These are phyloP conservation scores for Polygonum maritimum DNA, from an alignment of 148 eudicot genomes.

Conservation along the genomic window DNA sequence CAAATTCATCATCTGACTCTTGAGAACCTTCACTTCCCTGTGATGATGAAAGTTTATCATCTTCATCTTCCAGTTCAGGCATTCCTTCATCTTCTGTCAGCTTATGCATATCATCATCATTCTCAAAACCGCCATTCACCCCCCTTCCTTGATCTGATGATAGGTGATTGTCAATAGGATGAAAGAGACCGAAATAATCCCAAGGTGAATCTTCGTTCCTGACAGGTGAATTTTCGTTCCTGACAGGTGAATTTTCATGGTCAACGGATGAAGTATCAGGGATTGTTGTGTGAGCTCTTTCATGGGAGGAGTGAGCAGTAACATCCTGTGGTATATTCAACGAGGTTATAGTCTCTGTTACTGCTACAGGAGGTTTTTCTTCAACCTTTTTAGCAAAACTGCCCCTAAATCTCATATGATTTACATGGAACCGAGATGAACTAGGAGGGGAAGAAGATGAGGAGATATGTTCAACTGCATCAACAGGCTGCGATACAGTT, in stretches of 20 bases:
- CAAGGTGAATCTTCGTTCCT: slow-evolving; percentile 46
- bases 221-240: slow-evolving; percentile 1
- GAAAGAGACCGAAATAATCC: slow-evolving; percentile 86
- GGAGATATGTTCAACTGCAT: slow-evolving; percentile 29
- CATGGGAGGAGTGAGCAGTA: slow-evolving; percentile 40
- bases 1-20: slow-evolving; percentile 82
- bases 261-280: slow-evolving; percentile 24
- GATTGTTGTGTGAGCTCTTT: slow-evolving; percentile 31
- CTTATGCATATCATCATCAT: slow-evolving; percentile 20
- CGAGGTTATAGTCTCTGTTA: slow-evolving; percentile 44
- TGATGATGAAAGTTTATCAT: slow-evolving; percentile 31
- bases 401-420: slow-evolving; percentile 69
- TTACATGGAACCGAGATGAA: slow-evolving; percentile 38
- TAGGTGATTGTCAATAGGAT: slow-evolving; percentile 60
- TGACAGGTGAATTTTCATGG: slow-evolving; percentile 4
- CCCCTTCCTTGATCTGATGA: slow-evolving; percentile 44
- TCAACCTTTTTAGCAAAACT: slow-evolving; percentile 56
- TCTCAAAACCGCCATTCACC: slow-evolving; percentile 26
- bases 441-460: slow-evolving; percentile 55
- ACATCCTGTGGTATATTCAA: slow-evolving; percentile 36
- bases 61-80: slow-evolving; percentile 39
- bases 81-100: slow-evolving; percentile 31
- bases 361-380: slow-evolving; percentile 53
- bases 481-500: slow-evolving; percentile 41
- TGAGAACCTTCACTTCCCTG: slow-evolving; percentile 30